These are phyloP conservation scores for Linnemannia elongata DNA, from an alignment of 192 early-diverging fungal species.

Conservation along the genomic window DNA sequence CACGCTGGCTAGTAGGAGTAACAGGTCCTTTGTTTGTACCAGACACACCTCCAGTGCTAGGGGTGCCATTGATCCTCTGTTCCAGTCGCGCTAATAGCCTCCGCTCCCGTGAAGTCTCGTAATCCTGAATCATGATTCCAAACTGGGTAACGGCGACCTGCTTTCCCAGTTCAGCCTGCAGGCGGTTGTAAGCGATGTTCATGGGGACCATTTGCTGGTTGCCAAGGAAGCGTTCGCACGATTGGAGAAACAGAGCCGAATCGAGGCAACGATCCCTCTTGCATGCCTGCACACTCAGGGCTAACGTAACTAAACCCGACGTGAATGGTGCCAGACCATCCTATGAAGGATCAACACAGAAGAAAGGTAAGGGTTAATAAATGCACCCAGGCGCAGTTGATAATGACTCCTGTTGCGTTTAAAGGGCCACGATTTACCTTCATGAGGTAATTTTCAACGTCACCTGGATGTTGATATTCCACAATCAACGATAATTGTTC, in stretches of 20 bases:
- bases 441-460: constrained; percentile 16
- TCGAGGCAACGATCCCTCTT: constrained; percentile 8
- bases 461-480: constrained; percentile 24
- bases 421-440: neutral
- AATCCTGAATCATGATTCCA: constrained; percentile 29
- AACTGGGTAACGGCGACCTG: constrained; percentile 18
- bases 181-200: neutral
- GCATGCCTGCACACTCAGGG: constrained; percentile 18
- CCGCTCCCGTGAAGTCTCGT: constrained; percentile 22
- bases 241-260: constrained; percentile 11
- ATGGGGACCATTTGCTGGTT: neutral
- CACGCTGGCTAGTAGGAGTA: neutral
- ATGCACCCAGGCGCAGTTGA: neutral
- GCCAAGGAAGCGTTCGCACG: constrained; percentile 7
- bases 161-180: constrained; percentile 17
- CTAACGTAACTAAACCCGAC: constrained; percentile 17
- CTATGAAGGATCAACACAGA: constrained; percentile 1
- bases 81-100: constrained; percentile 8
- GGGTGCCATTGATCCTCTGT: neutral
- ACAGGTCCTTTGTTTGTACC: neutral
- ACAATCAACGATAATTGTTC: constrained; percentile 1
- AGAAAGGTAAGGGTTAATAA: neutral
- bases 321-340: constrained; percentile 24
- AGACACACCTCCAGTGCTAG: neutral
- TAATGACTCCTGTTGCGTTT: neutral